These are phyloP conservation scores for Talaromyces borbonicus DNA, from an alignment of 495 filamentous ascomycete genomes.

Conservation along the genomic window DNA sequence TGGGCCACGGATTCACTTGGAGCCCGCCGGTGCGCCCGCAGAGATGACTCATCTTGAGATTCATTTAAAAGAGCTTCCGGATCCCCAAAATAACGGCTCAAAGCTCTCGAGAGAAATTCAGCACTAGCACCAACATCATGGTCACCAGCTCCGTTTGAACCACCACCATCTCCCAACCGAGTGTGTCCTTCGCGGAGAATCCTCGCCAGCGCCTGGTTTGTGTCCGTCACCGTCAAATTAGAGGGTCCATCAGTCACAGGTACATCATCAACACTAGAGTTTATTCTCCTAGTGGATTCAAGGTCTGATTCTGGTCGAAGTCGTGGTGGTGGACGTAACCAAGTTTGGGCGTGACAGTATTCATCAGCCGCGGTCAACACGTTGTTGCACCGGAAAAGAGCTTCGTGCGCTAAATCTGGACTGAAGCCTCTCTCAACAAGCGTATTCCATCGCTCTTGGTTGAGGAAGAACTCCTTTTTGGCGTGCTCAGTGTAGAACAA, in stretches of 20 bases:
- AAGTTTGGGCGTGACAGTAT: constrained; percentile 57
- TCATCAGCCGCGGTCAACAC: constrained; percentile 47
- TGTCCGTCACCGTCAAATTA: constrained; percentile 18
- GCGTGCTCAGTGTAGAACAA: constrained; percentile 24
- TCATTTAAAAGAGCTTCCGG: constrained; percentile 19
- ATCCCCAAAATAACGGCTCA: constrained; percentile 28
- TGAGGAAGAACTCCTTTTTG: constrained; percentile 37
- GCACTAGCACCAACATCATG: constrained; percentile 22
- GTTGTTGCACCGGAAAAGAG: constrained; percentile 73
- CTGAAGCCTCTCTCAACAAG: constrained; percentile 42
- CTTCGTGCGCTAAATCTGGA: constrained; percentile 59
- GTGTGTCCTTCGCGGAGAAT: constrained; percentile 26
- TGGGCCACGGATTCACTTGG: constrained; percentile 10
- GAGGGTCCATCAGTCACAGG: constrained; percentile 21
- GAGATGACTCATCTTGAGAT: constrained; percentile 17
- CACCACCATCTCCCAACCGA: constrained; percentile 16
- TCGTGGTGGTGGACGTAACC: constrained; percentile 32
- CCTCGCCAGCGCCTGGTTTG: constrained; percentile 26
- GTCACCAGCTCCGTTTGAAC: constrained; percentile 15
- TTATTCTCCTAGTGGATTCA: constrained; percentile 30
- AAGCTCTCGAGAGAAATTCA: constrained; percentile 25
- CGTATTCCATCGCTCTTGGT: constrained; percentile 31
- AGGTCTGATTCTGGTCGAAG: constrained; percentile 54
- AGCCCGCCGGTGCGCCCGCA: constrained; percentile 1
- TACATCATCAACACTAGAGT: constrained; percentile 22